phyloP scores from a whole-genome alignment of 1,139 yeast species.

The Geotrichum klebahnii region DNA sequence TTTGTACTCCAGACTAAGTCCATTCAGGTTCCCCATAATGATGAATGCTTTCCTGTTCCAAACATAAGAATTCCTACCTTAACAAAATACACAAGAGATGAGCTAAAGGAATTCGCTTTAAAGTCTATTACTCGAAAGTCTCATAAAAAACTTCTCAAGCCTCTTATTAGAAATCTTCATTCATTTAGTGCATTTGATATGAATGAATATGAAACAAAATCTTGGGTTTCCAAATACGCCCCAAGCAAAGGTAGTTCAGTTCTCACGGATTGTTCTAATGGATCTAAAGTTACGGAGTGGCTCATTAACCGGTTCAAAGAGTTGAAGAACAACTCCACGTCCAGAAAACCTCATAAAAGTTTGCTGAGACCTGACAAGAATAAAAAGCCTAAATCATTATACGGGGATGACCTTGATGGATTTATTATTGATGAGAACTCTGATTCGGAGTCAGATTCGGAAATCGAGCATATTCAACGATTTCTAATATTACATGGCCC shows the following conservation, averaged over 20 bases:
- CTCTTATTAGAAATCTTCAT: background rate
- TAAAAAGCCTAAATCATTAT: conserved; percentile 15
- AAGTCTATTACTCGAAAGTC: background rate
- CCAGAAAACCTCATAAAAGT: background rate
- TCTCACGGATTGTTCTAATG: conserved; percentile 22
- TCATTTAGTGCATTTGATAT: background rate
- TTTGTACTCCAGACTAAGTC: background rate
- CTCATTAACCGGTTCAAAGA: conserved; percentile 22
- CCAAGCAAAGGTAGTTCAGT: conserved; percentile 17
- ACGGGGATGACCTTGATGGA: conserved; percentile 39
- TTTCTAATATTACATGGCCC: conserved; percentile 64
- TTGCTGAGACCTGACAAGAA: conserved; percentile 23
- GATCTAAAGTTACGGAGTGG: conserved; percentile 26
- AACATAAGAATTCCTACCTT: background rate
- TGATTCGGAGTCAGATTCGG: background rate
- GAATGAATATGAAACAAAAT: conserved; percentile 3
- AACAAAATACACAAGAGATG: background rate
- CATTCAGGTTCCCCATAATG: background rate
- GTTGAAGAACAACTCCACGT: conserved; percentile 8
- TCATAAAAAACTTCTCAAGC: background rate
- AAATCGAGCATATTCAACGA: conserved; percentile 7
- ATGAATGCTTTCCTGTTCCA: background rate
- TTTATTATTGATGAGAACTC: conserved; percentile 42
- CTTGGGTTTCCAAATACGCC: conserved; percentile 16
- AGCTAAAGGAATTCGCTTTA: background rate